Conservation (phyloP, 2,329 filamentous ascomycete genomes). For the Fusarium verrucosum region DNA sequence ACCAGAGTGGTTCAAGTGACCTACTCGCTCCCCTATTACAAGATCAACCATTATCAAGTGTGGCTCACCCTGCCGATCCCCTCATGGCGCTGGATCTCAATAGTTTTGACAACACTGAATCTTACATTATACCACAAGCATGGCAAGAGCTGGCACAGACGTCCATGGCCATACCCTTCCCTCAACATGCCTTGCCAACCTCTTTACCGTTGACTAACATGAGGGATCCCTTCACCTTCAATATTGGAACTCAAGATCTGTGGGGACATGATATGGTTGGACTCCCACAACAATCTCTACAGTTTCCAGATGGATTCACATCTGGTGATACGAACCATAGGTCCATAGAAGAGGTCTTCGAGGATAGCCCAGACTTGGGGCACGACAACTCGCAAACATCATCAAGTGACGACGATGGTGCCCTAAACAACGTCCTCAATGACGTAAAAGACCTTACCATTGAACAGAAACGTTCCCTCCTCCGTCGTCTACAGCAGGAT, state of each 20-base stretch:
- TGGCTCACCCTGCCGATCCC: not conserved
- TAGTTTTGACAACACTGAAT: not conserved
- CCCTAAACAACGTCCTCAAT: conserved; percentile 26
- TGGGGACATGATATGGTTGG: not conserved
- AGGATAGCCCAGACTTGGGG: not conserved
- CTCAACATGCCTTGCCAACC: not conserved
- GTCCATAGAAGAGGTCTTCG: conserved; percentile 15
- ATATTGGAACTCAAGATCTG: not conserved
- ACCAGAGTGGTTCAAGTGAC: not conserved
- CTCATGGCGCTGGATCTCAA: not conserved
- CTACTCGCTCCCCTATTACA: not conserved
- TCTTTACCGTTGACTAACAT: not conserved
- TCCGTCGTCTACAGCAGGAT: conserved; percentile 37
- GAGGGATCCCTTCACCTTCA: not conserved
- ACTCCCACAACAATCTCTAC: not conserved
- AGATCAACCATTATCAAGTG: not conserved
- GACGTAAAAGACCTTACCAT: conserved; percentile 28
- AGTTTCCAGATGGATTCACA: not conserved
- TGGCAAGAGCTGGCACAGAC: not conserved
- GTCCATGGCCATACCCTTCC: not conserved
- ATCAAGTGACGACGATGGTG: not conserved
- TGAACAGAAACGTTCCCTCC: conserved; percentile 35
- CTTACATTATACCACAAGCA: not conserved
- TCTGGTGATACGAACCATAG: not conserved
- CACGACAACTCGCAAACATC: not conserved